Conservation (phyloP, 805 yeast species). For the Candida sonorensis region DNA sequence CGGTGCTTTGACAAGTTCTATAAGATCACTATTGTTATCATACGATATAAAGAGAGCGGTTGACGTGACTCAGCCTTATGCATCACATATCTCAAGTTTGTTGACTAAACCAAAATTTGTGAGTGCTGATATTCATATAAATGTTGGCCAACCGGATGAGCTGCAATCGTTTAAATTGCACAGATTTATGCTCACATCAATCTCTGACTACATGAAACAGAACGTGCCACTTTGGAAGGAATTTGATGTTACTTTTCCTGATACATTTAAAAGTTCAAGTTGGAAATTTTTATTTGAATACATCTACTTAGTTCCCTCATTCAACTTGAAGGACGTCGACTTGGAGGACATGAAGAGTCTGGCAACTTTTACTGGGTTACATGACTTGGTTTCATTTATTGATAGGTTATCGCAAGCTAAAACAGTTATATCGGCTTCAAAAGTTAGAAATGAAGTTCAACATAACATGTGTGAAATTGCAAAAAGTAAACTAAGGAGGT, state of each 20-base stretch:
- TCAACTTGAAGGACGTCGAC: conserved; percentile 29
- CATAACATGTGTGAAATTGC: conserved; percentile 30
- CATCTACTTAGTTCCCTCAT: conserved; percentile 19
- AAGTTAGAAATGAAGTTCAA: conserved; percentile 27
- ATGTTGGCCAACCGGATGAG: conserved; percentile 12
- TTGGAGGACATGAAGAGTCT: conserved; percentile 22
- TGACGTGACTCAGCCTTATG: conserved; percentile 65
- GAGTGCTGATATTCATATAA: conserved; percentile 29
- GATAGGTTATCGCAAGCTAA: conserved; percentile 17
- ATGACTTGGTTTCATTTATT: conserved; percentile 27
- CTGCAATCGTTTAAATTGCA: conserved; percentile 26
- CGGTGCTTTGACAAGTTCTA: conserved; percentile 67
- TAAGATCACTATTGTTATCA: conserved; percentile 48
- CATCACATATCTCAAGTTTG: conserved; percentile 56
- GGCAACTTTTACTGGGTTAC: conserved; percentile 33
- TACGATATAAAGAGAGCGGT: conserved; percentile 65
- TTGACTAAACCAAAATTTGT: conserved; percentile 20
- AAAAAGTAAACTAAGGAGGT: conserved; percentile 26
- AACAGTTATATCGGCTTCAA: conserved; percentile 19
- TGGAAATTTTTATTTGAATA: conserved; percentile 27
- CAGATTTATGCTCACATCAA: conserved; percentile 34
- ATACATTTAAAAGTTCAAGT: conserved; percentile 20
- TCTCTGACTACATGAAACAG: conserved; percentile 5
- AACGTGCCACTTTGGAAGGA: conserved; percentile 1
- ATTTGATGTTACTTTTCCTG: too few species aligned